Percentiles rank a stretch among this genome's conserved stretches.
These are phyloP conservation scores for Vinca major DNA, from an alignment of 305 asterid genomes.

Conservation along the genomic window DNA sequence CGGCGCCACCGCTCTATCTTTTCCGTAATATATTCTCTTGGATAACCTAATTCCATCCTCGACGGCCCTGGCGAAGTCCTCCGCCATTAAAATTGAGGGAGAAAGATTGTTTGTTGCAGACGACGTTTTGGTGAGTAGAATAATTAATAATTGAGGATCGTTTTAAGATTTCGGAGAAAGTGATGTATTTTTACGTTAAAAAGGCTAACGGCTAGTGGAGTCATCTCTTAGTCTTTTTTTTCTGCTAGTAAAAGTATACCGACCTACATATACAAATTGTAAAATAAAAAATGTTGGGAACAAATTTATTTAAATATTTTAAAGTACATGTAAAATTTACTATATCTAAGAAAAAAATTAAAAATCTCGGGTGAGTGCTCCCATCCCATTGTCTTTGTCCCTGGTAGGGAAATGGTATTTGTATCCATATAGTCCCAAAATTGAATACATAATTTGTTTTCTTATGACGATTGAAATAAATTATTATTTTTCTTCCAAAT, in stretches of 20 bases:
- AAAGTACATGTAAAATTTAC: too few relatives aligned
- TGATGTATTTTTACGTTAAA: neutral
- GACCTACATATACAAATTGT: too few relatives aligned
- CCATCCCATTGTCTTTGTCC: too few relatives aligned
- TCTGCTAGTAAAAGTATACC: neutral
- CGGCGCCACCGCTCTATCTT: slow-evolving; percentile 82
- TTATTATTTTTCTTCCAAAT: too few relatives aligned
- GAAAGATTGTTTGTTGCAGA: neutral
- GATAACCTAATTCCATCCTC: slow-evolving; percentile 88
- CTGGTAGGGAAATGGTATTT: too few relatives aligned
- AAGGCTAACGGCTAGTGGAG: slow-evolving; percentile 12
- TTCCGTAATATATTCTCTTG: slow-evolving; percentile 75
- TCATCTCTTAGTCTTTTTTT: neutral
- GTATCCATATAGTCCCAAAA: too few relatives aligned
- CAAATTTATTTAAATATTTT: too few relatives aligned
- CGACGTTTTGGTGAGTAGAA: neutral
- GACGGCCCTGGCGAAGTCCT: slow-evolving; percentile 71
- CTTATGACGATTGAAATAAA: too few relatives aligned
- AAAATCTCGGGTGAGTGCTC: too few relatives aligned
- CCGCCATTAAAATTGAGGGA: slow-evolving; percentile 41
- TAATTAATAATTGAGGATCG: neutral
- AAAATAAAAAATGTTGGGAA: too few relatives aligned
- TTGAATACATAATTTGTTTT: too few relatives aligned
- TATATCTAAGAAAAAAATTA: too few relatives aligned
- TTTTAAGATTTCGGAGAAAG: slow-evolving; percentile 1